Conservation (phyloP, 2,329 filamentous ascomycete genomes). For the Penicillium sp. region DNA sequence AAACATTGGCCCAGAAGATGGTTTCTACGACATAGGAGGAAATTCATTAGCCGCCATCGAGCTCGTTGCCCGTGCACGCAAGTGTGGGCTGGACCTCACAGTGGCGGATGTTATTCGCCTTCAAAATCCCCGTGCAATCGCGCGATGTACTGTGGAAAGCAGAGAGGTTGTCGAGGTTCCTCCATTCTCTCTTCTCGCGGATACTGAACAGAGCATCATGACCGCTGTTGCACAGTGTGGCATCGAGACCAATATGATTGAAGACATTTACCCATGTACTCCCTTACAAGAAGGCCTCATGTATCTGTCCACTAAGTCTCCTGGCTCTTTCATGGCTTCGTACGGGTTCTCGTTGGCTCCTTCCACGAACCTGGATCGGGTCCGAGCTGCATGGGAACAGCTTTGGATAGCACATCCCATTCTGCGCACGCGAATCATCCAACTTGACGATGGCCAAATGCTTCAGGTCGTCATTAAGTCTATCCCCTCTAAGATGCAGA, state of each 20-base stretch:
- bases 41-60: conserved; percentile 33
- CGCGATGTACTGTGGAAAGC: not conserved
- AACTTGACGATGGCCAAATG: conserved; percentile 12
- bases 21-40: conserved; percentile 33
- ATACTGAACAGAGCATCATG: not conserved
- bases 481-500: not conserved
- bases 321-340: conserved; percentile 3
- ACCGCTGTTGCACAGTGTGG: conserved; percentile 1
- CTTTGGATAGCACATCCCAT: conserved; percentile 7
- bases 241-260: conserved; percentile 21
- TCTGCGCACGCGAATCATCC: conserved; percentile 1
- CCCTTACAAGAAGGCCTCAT: conserved; percentile 40
- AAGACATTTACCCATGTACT: conserved; percentile 42
- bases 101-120: conserved; percentile 10
- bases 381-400: conserved; percentile 3
- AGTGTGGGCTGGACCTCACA: conserved; percentile 19
- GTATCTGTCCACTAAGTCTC: conserved; percentile 22
- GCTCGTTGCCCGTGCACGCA: conserved; percentile 22
- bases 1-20: conserved; percentile 13
- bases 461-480: conserved; percentile 3
- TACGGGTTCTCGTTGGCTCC: conserved; percentile 3
- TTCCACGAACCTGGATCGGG: not conserved
- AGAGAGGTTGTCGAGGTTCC: not conserved
- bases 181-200: not conserved
- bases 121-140: not conserved